phyloP scores from a whole-genome alignment of 805 yeast species.

The Kazachstania taianensis region DNA sequence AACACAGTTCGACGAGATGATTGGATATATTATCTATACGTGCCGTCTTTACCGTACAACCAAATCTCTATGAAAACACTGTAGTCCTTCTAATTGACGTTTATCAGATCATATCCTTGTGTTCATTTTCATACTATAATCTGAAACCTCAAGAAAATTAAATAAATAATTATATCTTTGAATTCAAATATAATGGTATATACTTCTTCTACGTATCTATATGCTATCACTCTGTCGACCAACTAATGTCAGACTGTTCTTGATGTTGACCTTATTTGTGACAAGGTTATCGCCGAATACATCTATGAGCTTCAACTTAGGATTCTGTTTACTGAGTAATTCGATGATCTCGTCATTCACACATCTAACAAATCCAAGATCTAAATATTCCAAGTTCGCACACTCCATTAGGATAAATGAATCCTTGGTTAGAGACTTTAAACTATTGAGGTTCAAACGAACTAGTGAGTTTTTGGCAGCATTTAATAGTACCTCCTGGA shows the following conservation, averaged over 20 bases:
- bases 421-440: slow-evolving; percentile 44
- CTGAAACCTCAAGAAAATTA: too few species aligned
- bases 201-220: slow-evolving; percentile 20
- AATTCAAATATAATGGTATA: too few species aligned
- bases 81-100: too few species aligned
- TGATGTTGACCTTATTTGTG: slow-evolving; percentile 41
- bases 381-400: slow-evolving; percentile 58
- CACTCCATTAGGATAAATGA: slow-evolving; percentile 40
- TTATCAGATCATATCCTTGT: too few species aligned
- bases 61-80: too few species aligned
- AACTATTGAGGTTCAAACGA: slow-evolving; percentile 63
- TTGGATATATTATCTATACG: too few species aligned
- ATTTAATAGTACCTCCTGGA: slow-evolving; percentile 51
- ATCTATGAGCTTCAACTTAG: slow-evolving; percentile 55
- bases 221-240: slow-evolving; percentile 66
- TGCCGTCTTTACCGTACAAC: too few species aligned
- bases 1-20: too few species aligned
- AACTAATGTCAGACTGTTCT: slow-evolving; percentile 49
- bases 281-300: slow-evolving; percentile 74
- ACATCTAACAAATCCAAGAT: slow-evolving; percentile 70
- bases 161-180: too few species aligned
- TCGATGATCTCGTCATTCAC: slow-evolving; percentile 63
- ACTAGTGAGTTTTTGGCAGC: slow-evolving; percentile 50
- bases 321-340: slow-evolving; percentile 47
- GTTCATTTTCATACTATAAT: too few species aligned